phyloP scores from a whole-genome alignment of 768 basidiomycete species.

The Psilocybe sp. region DNA sequence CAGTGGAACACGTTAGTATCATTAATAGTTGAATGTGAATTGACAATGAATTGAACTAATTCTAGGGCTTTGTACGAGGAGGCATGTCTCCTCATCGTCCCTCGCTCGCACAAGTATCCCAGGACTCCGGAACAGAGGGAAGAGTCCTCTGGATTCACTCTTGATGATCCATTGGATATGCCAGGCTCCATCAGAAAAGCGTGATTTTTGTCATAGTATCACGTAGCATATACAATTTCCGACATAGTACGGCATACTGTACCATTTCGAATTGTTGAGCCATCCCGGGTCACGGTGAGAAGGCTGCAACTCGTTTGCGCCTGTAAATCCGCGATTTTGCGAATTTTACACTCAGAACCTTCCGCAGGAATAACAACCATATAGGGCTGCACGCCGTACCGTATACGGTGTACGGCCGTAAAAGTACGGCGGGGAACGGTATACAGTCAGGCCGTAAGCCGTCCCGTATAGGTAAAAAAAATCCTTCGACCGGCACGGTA shows the following conservation, averaged over 20 bases:
- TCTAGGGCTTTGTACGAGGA: conserved; percentile 65
- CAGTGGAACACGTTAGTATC: conserved; percentile 73
- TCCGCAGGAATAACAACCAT: too few species aligned
- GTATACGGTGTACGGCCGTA: conserved; percentile 2
- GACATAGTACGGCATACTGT: too few species aligned
- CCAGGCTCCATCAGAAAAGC: conserved; percentile 69
- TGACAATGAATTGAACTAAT: background rate
- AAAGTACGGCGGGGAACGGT: background rate
- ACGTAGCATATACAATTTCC: too few species aligned
- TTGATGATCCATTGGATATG: conserved; percentile 62
- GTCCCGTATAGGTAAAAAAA: background rate
- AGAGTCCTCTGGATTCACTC: conserved; percentile 49
- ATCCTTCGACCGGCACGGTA: background rate
- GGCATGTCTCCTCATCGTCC: conserved; percentile 68
- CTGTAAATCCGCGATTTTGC: too few species aligned
- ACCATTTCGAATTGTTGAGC: too few species aligned
- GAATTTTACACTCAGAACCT: too few species aligned
- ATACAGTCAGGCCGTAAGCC: background rate
- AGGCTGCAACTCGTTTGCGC: too few species aligned
- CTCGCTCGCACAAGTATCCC: conserved; percentile 58
- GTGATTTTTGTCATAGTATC: too few species aligned
- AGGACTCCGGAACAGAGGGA: conserved; percentile 57
- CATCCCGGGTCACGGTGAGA: too few species aligned
- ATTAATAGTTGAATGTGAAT: background rate
- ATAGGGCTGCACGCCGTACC: conserved; percentile 3